Evolutionary conservation across 768 basidiomycete species (phyloP).

Genomic region (Psilocybe cyanescens): DNA sequence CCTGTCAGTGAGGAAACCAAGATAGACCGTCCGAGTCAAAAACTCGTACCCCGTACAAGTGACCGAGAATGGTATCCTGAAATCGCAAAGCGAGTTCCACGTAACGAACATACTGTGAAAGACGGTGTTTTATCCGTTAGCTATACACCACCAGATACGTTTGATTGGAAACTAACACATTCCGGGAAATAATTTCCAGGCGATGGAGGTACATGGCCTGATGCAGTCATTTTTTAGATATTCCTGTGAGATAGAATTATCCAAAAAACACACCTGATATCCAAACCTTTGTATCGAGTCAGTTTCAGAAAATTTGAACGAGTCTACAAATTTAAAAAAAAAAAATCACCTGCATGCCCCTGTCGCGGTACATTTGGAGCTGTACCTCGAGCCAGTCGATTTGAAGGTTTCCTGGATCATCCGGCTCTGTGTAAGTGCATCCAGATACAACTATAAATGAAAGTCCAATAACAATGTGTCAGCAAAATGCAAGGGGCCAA

Average conservation of each 20-base stretch:
- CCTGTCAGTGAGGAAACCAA: constrained; percentile 15
- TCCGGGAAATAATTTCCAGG: constrained; percentile 81
- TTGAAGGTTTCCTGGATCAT: constrained; percentile 88
- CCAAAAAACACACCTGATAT: constrained; percentile 27
- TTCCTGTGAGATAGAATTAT: constrained; percentile 48
- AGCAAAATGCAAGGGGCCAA: neutral
- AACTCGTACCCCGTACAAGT: constrained; percentile 71
- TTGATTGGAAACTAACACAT: constrained; percentile 59
- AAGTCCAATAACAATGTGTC: constrained; percentile 5
- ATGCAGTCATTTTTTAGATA: constrained; percentile 11
- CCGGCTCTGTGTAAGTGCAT: constrained; percentile 60
- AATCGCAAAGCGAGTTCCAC: constrained; percentile 77
- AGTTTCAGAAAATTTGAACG: constrained; percentile 6
- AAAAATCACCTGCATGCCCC: constrained; percentile 71
- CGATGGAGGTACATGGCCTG: constrained; percentile 88
- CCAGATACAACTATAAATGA: constrained; percentile 68
- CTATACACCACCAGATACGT: constrained; percentile 3
- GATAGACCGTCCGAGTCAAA: neutral
- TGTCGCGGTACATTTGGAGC: constrained; percentile 63
- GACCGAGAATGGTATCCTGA: constrained; percentile 88
- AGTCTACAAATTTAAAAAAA: constrained; percentile 1
- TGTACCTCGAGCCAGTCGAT: constrained; percentile 93
- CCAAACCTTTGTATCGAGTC: constrained; percentile 26
- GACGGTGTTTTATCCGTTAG: constrained; percentile 15
- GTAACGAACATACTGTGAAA: constrained; percentile 62